Evolutionary conservation across 2,329 filamentous ascomycete genomes (phyloP), one percentile per base, ranked within the genome.

Genomic region (Aspergillus sp.): DNA sequence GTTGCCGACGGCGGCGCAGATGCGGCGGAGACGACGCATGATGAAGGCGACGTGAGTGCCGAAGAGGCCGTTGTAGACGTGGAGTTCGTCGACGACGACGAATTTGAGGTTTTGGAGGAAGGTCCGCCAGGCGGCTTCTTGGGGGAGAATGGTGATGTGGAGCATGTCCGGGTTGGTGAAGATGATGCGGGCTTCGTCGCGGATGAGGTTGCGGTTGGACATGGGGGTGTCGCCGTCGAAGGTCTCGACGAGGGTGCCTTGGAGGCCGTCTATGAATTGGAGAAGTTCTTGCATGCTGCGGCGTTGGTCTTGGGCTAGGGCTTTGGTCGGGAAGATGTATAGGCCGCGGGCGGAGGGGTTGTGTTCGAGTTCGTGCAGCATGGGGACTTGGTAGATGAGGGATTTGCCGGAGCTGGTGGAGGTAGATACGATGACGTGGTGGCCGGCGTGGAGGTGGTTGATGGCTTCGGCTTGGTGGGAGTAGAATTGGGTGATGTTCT

Each of bases 101-200:
- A 90, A 97, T 65, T 89, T 90, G 13, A 99, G 78, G 66, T 96
- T 92, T 73, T 91, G 86, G n/a, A 99, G 75, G 67, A 96, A 98
- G 0, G 85, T 86, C 50, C 93, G 85, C 95, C 95, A 99, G 30
- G 85, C 85, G 64, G 92, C 89, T 77, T 99, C 95, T 70, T 97
- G 91, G 0, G 95, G 94, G 3, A 99, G 77, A 25, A 99, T 96
- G 0, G 92, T 96, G 36, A 97, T 86, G 68, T 99, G 95, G 38
- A 99, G 83, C 93, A 98, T 99, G 70, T 99, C 95, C 0, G 95
- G 95, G 68, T 99, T 99, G 0, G 95, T 99, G 71, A 99, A 97
- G 54, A 99, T 94, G 63, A 98, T 92, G 23, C 92, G 85, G 0
- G 90, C 95, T 75, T 96, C 88, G 41, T 98, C 93, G 5, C 94